These are phyloP conservation scores for Hanseniaspora thailandica DNA, from an alignment of 805 yeast species.

Conservation along the genomic window DNA sequence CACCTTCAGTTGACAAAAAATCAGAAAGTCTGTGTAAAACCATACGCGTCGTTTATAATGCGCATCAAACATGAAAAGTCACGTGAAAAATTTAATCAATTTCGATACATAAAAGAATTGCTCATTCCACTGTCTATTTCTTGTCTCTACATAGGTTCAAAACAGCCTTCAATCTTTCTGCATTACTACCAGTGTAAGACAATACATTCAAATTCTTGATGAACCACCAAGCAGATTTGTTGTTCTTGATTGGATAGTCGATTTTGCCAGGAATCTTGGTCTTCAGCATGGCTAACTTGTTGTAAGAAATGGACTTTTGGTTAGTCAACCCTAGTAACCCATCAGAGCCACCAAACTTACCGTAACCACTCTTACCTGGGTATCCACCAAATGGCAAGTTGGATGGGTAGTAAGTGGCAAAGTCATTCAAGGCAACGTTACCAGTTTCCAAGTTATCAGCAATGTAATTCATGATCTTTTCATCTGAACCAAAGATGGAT, in stretches of 20 bases:
- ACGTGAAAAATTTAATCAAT: neutral
- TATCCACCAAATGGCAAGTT: constrained; percentile 96
- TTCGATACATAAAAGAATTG: neutral
- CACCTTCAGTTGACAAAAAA: too few relatives aligned
- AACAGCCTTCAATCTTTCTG: constrained; percentile 54
- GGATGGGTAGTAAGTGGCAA: constrained; percentile 90
- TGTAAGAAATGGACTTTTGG: constrained; percentile 79
- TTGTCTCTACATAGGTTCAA: constrained; percentile 41
- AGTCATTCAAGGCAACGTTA: constrained; percentile 92
- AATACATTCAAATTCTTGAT: constrained; percentile 71
- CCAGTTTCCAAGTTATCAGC: constrained; percentile 64
- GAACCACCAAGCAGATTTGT: constrained; percentile 77
- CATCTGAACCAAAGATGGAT: constrained; percentile 68
- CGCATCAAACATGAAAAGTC: neutral
- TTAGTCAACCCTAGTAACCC: constrained; percentile 84
- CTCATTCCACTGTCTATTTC: constrained; percentile 17
- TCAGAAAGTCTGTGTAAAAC: too few relatives aligned
- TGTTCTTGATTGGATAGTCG: constrained; percentile 81
- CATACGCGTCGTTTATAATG: neutral
- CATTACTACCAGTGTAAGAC: constrained; percentile 64
- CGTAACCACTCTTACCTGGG: constrained; percentile 77
- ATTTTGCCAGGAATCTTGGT: constrained; percentile 77
- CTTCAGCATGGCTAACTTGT: constrained; percentile 63
- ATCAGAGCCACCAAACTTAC: constrained; percentile 96
- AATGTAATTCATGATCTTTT: constrained; percentile 45